Base-by-base conservation (phyloP, 1,284 basidiomycete genomes). In the Ustilago tritici region DNA sequence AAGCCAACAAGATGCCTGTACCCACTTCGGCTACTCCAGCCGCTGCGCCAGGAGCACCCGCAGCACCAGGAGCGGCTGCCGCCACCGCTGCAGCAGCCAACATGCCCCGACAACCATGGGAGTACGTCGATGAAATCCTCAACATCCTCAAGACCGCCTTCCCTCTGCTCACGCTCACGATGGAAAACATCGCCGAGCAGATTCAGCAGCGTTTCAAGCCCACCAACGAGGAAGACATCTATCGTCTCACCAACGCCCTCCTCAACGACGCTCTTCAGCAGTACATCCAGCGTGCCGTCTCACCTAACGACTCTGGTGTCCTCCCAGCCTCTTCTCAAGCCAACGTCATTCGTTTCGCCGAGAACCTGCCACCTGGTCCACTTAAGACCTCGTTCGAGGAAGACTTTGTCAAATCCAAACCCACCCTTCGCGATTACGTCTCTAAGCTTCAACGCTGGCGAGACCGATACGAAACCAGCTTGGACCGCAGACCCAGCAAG, bases 111-210 rank as follows among this genome's bases (percentile, higher is more conserved):
- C 92, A 93, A 81, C 91, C 94, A 35, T 94, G 92, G 90, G 96
- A 98, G 69, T 91, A 93, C 82, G 92, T 98, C 15, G 97, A 99
- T 56, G 98, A 99, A 84, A 92, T 99, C 72, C 91, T 95, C 56
- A 93, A 95, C 84, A 92, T 95, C 63, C 89, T 99, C 82, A 99
- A 99, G 88, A 98, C 96, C 0, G 93, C 94, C 1, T 98, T 97
- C 89, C 97, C 97, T 0, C 90, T 99, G 17, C 90, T 99, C 28
- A 94, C 96, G 32, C 89, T 98, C 36, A 97, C 94, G 62, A 90
- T 99, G 89, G 97, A 99, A 88, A 97, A 95, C 55, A 93, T 99
- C 89, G 93, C 97, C 23, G 97, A 99, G 82, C 96, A 99, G 87
- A 93, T 99, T 78, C 90, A 92, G 49, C 91, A 92, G 74, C 91